Evolutionary conservation across 495 filamentous ascomycete species (phyloP).

Genomic region (Neurospora sp.): DNA sequence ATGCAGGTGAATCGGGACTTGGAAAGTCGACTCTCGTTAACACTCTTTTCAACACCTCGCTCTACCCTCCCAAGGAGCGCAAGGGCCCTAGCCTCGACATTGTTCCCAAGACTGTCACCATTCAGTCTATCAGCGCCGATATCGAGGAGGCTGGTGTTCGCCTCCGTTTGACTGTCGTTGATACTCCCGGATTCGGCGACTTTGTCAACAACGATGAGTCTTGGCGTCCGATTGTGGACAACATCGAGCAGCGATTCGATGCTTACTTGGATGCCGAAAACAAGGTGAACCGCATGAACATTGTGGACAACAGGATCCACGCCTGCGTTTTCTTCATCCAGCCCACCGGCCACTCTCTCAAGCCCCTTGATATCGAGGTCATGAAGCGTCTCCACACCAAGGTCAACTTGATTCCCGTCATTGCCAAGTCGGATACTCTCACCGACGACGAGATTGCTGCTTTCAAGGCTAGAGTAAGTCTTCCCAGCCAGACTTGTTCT

Average conservation of each 20-base stretch:
- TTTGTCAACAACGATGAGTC: constrained; percentile 99
- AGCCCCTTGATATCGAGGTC: constrained; percentile 97
- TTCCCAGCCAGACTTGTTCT: background rate
- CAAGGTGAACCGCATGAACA: constrained; percentile 99
- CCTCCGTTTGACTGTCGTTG: constrained; percentile 91
- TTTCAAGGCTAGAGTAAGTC: constrained; percentile 89
- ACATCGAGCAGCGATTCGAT: constrained; percentile 98
- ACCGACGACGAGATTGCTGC: constrained; percentile 89
- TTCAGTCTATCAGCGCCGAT: constrained; percentile 96
- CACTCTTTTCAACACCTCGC: constrained; percentile 97
- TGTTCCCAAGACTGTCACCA: constrained; percentile 96
- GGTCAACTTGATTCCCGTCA: constrained; percentile 98
- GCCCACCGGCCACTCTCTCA: constrained; percentile 96
- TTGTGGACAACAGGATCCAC: constrained; percentile 96
- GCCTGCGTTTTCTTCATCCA: constrained; percentile 99
- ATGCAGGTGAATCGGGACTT: constrained; percentile 89
- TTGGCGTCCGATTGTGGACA: constrained; percentile 96
- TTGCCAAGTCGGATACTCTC: constrained; percentile 95
- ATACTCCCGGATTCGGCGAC: constrained; percentile 96
- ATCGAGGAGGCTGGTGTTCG: constrained; percentile 99
- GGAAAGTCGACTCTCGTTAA: constrained; percentile 99
- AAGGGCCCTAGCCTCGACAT: constrained; percentile 95
- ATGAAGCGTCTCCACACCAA: constrained; percentile 99
- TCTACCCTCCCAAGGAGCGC: constrained; percentile 97
- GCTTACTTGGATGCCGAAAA: constrained; percentile 98